Evolutionary conservation across 345 rosid species (phyloP).

Genomic region (Eucalyptus pauciflora): DNA sequence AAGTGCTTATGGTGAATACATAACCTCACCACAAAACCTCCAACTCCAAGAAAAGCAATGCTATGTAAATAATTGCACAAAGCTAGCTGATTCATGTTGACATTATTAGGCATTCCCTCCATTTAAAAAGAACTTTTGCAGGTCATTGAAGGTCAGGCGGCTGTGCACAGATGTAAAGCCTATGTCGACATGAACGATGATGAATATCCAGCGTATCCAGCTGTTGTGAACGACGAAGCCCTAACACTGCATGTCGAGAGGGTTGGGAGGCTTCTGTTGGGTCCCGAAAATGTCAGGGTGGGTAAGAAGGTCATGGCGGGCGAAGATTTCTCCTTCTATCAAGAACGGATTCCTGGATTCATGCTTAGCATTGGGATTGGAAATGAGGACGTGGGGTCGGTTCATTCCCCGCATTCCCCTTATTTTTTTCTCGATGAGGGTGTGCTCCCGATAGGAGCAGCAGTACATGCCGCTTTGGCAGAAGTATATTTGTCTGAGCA

Average conservation of each 20-base stretch:
- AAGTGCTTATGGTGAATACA: not conserved
- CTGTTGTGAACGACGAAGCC: conserved; percentile 45
- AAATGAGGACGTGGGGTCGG: conserved; percentile 54
- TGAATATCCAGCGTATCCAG: conserved; percentile 46
- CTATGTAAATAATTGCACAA: not conserved
- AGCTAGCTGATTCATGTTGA: not conserved
- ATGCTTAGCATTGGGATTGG: conserved; percentile 56
- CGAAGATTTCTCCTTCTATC: conserved; percentile 83
- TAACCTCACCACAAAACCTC: not conserved
- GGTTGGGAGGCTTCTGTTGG: conserved; percentile 43
- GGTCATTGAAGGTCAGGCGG: conserved; percentile 65
- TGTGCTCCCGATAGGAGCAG: conserved; percentile 74
- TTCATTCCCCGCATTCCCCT: conserved; percentile 64
- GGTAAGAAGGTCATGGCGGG: conserved; percentile 54
- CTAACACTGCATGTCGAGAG: conserved; percentile 38
- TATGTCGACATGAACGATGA: conserved; percentile 32
- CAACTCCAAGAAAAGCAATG: not conserved
- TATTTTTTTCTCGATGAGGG: conserved; percentile 69
- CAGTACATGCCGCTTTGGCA: conserved; percentile 55
- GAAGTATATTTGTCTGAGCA: conserved; percentile 47
- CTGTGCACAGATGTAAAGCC: conserved; percentile 54
- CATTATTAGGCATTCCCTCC: not conserved
- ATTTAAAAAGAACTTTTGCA: conserved; percentile 3
- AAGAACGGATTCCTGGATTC: conserved; percentile 63
- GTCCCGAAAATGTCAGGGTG: conserved; percentile 36